Evolutionary conservation across 306 rosid species (phyloP), one percentile per base, ranked within the genome.

Genomic region (Biancaea sappan): DNA sequence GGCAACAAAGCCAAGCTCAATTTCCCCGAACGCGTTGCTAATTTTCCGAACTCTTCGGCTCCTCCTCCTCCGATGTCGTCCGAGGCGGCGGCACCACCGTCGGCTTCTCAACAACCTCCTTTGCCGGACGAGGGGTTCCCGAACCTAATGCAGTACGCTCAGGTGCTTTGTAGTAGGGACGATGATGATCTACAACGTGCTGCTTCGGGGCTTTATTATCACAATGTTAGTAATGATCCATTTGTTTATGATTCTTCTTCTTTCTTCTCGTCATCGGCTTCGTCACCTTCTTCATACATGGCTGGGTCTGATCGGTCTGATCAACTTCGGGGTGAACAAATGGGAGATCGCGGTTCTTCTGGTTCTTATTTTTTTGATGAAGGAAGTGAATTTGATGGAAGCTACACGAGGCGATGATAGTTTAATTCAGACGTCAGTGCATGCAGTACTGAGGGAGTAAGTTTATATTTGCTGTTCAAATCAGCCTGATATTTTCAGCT

Each of bases 1-100:
- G 87, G 87, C 16, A 69, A 53, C 26, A 84, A 80, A 77, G 87
- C 87, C n/a, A 84, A 84, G 8, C 84, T 80, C 52, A 84, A 84
- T 28, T 84, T 84, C 18, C 84, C 87, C 2, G 74, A 80, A 44
- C 80, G 72, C 5, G 62, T 84, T 7, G 67, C 66, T 11, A 60
- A 60, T 38, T 13, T 18, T 25, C 2, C 60, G 22, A 15, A 25
- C 2, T n/a, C 41, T 53, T 35, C 71, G 9, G 15, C 72, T 26
- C 7, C 44, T 16, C 3, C 69, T 35, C 28, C 29, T 10, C 50
- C 21, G 26, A 32, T 11, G 22, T 21, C 1, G 15, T 46, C 29
- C 5, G 72, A 26, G 44, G 59, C 2, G 14, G 59, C 24, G 57
- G 26, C 18, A 1, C 60, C 24, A 2, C 47, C 43, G 5, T 24